Conservation (phyloP, 352 stramenopile species). For the Phytophthora rubi region DNA sequence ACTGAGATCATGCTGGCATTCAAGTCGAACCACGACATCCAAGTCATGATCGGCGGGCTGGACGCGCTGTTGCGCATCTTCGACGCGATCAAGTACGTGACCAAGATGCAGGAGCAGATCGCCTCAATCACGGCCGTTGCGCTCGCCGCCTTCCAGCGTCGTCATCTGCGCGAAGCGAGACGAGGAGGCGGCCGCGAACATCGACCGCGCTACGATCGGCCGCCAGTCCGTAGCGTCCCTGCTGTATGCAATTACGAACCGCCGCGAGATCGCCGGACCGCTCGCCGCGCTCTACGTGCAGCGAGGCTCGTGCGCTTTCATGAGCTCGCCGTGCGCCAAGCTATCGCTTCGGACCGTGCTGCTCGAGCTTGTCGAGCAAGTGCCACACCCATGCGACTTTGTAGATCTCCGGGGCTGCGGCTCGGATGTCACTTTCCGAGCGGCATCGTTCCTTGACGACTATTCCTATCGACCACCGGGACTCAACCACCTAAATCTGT, state of each 20-base stretch:
- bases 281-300: background rate
- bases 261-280: background rate
- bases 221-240: background rate
- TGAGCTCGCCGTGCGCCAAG: background rate
- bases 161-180: background rate
- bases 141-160: background rate
- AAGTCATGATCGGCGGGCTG: background rate
- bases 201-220: background rate
- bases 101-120: background rate
- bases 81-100: constrained; percentile 2
- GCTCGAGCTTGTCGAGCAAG: background rate
- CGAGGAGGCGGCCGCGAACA: background rate
- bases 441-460: constrained; percentile 1
- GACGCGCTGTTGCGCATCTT: background rate
- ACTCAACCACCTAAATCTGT: background rate
- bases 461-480: background rate
- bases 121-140: background rate
- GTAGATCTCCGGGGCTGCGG: background rate
- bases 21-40: background rate
- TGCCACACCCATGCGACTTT: background rate
- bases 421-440: background rate
- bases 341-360: background rate
- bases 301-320: background rate
- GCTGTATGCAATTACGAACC: background rate
- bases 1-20: background rate